Percentiles rank a stretch among this genome's conserved stretches.
Evolutionary conservation across 2,329 filamentous ascomycete genomes (phyloP).

Genomic region (Aspergillus niger): DNA sequence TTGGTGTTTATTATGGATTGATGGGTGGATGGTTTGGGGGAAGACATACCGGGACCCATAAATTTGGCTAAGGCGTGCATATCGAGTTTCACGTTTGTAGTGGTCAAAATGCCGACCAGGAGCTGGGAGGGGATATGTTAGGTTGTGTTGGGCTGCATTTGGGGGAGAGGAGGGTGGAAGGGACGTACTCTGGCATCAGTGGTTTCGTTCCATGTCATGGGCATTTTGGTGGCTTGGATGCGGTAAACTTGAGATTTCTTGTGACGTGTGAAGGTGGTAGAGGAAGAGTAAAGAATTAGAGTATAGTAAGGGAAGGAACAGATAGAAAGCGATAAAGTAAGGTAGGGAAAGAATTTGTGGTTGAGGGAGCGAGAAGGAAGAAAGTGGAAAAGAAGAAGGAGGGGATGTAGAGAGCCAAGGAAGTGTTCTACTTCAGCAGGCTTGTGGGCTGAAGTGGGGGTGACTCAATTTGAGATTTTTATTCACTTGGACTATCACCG

Average conservation of each 20-base stretch:
- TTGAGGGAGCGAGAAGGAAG: background rate
- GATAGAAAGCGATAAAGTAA: background rate
- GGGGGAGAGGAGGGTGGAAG: background rate
- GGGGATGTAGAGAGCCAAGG: background rate
- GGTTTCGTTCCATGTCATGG: constrained; percentile 31
- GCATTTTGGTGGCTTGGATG: constrained; percentile 22
- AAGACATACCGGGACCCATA: constrained; percentile 28
- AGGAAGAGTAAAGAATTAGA: background rate
- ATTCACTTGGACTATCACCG: background rate
- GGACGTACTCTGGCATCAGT: constrained; percentile 31
- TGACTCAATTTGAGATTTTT: background rate
- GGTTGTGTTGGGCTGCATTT: background rate
- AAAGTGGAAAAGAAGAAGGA: background rate
- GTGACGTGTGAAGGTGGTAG: too few relatives aligned
- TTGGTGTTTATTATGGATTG: background rate
- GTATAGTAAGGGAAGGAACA: background rate
- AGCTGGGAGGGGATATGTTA: constrained; percentile 18
- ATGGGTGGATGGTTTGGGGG: background rate
- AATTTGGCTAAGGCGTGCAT: constrained; percentile 20
- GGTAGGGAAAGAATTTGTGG: background rate
- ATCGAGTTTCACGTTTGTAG: constrained; percentile 21
- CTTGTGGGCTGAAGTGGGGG: background rate
- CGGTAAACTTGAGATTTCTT: background rate
- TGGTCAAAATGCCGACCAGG: constrained; percentile 25
- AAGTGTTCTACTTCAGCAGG: background rate